Percentiles rank a stretch among this genome's conserved stretches.
These are phyloP conservation scores for Dorcoceras hygrometricum DNA, from an alignment of 257 asterid genomes.

Conservation along the genomic window DNA sequence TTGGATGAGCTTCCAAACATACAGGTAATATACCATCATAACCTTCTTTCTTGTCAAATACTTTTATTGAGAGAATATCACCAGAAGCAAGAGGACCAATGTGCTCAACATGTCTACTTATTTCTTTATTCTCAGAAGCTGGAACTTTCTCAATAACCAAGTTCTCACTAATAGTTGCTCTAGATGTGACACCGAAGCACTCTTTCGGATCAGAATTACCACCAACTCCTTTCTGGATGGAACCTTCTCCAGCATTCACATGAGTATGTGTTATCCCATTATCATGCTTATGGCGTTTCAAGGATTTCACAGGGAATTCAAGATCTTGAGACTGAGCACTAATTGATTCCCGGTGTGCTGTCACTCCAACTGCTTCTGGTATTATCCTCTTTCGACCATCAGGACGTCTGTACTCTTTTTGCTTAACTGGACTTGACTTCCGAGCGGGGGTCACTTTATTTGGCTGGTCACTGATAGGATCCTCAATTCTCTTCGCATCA, in stretches of 20 bases:
- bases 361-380: conserved; percentile 94
- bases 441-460: conserved; percentile 48
- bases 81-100: conserved; percentile 46
- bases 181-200: conserved; percentile 68
- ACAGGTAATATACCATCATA: conserved; percentile 49
- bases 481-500: conserved; percentile 54
- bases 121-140: conserved; percentile 51
- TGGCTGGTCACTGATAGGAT: conserved; percentile 40
- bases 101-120: conserved; percentile 55
- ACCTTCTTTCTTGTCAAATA: conserved; percentile 69
- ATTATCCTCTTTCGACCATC: conserved; percentile 99
- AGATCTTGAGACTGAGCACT: conserved; percentile 42
- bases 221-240: conserved; percentile 41
- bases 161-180: conserved; percentile 77
- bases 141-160: conserved; percentile 83
- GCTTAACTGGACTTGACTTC: conserved; percentile 83
- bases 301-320: conserved; percentile 45
- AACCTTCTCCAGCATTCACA: conserved; percentile 43
- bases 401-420: conserved; percentile 90
- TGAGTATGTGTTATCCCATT: conserved; percentile 39
- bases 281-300: conserved; percentile 39
- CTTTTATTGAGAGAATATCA: conserved; percentile 56
- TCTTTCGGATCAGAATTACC: conserved; percentile 54
- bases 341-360: conserved; percentile 51
- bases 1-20: conserved; percentile 86